Percentiles rank a stretch among this genome's conserved stretches.
These are phyloP conservation scores for Pichia sorboxylosa DNA, from an alignment of 1,139 yeast species.

Conservation along the genomic window DNA sequence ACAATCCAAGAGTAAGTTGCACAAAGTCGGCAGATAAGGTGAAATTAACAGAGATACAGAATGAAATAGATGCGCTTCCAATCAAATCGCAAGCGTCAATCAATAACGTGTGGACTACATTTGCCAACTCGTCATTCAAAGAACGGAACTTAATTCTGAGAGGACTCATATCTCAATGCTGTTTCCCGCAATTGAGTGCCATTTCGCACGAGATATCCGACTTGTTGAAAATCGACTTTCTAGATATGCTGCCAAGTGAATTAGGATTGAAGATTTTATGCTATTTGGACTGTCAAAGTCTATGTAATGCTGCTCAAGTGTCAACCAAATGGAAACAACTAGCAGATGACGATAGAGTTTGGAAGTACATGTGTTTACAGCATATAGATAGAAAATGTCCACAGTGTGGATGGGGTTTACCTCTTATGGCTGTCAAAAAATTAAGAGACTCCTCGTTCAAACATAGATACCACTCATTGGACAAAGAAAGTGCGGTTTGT, in stretches of 20 bases:
- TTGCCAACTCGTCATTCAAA: constrained; percentile 56
- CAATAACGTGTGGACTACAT: constrained; percentile 67
- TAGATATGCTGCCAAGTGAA: constrained; percentile 76
- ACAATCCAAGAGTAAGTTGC: constrained; percentile 73
- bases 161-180: constrained; percentile 80
- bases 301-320: constrained; percentile 90
- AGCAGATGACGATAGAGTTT: constrained; percentile 93
- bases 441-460: constrained; percentile 35
- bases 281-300: constrained; percentile 79
- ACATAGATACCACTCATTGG: constrained; percentile 8
- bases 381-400: constrained; percentile 96
- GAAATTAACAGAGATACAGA: constrained; percentile 53
- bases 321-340: constrained; percentile 72
- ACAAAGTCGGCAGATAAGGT: constrained; percentile 59
- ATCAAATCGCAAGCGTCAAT: constrained; percentile 59
- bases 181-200: constrained; percentile 85
- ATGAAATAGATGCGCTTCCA: constrained; percentile 46
- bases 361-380: constrained; percentile 98
- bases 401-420: constrained; percentile 98
- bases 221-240: constrained; percentile 78
- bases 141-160: constrained; percentile 68
- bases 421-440: constrained; percentile 73
- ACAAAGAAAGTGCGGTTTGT: constrained; percentile 5
- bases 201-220: constrained; percentile 69
- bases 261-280: constrained; percentile 74